These are phyloP conservation scores for Crithidia mellificae DNA, from an alignment of 208 protist genomes.

Conservation along the genomic window DNA sequence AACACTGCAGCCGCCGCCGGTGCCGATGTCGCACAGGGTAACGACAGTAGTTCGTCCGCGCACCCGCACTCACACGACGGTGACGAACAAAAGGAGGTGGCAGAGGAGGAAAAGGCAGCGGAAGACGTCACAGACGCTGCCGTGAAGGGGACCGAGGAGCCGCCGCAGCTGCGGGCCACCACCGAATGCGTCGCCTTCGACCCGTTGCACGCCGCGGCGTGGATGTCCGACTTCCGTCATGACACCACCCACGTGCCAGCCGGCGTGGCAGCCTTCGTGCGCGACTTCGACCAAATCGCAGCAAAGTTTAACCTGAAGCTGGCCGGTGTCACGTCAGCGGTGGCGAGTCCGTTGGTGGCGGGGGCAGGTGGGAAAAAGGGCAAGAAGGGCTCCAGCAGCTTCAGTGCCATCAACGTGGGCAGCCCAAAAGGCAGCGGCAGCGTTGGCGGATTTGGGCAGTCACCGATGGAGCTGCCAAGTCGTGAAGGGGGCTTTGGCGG, in stretches of 20 bases:
- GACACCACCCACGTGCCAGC: constrained; percentile 37
- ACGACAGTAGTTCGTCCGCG: too few species aligned
- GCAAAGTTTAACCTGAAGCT: constrained; percentile 17
- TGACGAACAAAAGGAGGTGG: not conserved
- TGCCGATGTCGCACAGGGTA: too few species aligned
- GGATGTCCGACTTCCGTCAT: constrained; percentile 45
- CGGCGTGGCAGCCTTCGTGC: constrained; percentile 48
- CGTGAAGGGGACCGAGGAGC: not conserved
- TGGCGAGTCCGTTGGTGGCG: not conserved
- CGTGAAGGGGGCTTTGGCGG: constrained; percentile 13
- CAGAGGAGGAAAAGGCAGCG: not conserved
- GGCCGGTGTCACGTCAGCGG: not conserved
- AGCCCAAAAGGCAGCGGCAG: constrained; percentile 10
- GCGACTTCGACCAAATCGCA: constrained; percentile 8
- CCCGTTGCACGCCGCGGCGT: constrained; percentile 27
- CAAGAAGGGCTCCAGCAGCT: constrained; percentile 11
- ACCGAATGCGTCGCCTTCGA: constrained; percentile 45
- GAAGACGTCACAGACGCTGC: not conserved
- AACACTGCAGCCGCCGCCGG: not conserved
- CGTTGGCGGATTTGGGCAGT: not conserved
- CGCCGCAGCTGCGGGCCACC: constrained; percentile 22
- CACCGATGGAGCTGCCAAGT: constrained; percentile 6
- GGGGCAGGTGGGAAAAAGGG: constrained; percentile 5
- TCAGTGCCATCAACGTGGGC: not conserved
- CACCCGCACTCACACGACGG: not conserved